Evolutionary conservation across 371 early-diverging fungal genomes (phyloP), one percentile per base, ranked within the genome.

Genomic region (Lichtheimia ramosa): DNA sequence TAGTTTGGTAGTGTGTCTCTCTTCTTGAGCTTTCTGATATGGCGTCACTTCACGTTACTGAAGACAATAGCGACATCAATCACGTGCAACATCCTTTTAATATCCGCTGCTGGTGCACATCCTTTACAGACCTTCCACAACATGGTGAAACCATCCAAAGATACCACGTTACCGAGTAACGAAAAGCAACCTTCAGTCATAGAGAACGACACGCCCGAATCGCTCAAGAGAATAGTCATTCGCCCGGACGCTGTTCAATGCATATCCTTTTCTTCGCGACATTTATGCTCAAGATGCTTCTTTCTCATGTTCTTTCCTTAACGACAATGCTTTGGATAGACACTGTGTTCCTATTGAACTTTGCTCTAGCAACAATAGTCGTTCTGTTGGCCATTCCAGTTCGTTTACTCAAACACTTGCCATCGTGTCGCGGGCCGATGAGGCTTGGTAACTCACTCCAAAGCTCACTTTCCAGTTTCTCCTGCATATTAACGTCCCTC

Each of bases 241-340:
- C 41, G 56, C 5, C 66, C 66, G 8, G 75, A 75, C 49, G 68
- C 49, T 34, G 53, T 61, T 12, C 61, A 68, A 61, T 63, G 67
- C 55, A 75, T 75, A 75, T 75, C 75, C 75, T 75, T 75, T 75
- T 58, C 50, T 58, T 58, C 42, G 14, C 53, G 0, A 41, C 6
- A 1, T 8, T n/a, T 48, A 40, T 46, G 40, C 40, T 23, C 8
- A 51, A 18, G 20, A 18, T 18, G 49, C 27, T 58, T 51, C 27
- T 23, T 43, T 58, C 62, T 69, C 64, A 51, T 61, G 63, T 27
- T 34, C 59, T 61, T 43, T 20, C 27, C 43, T 62, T 64, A 16
- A 56, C 54, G 18, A 21, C n/a, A 28, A 53, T 52, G 24, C 34
- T 34, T 8, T 51, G 39, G 40, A 23, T 54, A 20, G 16, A 54